Base-by-base conservation (phyloP, 306 rosid species). In the Sindora glabra region DNA sequence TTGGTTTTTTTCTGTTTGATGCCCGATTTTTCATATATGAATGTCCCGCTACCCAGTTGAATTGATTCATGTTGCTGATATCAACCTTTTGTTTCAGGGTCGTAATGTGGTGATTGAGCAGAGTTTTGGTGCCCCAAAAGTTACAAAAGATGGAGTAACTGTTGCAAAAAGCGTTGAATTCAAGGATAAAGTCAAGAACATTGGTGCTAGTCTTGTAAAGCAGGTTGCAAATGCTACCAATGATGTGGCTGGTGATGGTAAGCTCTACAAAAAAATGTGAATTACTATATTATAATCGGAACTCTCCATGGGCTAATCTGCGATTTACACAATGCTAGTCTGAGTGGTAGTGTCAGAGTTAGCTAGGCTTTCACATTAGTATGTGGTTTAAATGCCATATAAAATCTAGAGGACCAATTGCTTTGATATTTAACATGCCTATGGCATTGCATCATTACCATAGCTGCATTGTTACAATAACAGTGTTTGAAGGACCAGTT, bases 181-280 rank as follows among this genome's bases (percentile, higher is more conserved):
- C 50, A 85, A 91, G 80, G 96, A 88, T 51, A 91, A 79, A 73
- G 53, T 88, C n/a, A 88, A 85, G 78, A 91, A 91, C 48, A 24
- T 91, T 36, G 98, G 98, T 50, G 98, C 98, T 45, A 88, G 96
- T 66, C 89, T 91, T 69, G 98, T 91, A 66, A 91, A 91, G 77
- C 96, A 92, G 85, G 96, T 92, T 63, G 98, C 98, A 8, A 92
- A 86, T 70, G 98, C 98, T 32, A 92, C 94, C 55, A 92, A 92
- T 59, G 96, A 88, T 40, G 79, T 69, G 24, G 98, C 96, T 2
- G 98, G 98, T 63, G 98, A 91, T 76, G 98, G 98, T 91, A 72
- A 73, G 89, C 59, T 56, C n/a, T n/a, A n/a, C n/a, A n/a, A n/a
- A n/a, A n/a, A n/a, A n/a, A n/a, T n/a, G n/a, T n/a, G n/a, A n/a